phyloP scores from a whole-genome alignment of 495 filamentous ascomycete genomes.

The Wilcoxina mikolae region DNA sequence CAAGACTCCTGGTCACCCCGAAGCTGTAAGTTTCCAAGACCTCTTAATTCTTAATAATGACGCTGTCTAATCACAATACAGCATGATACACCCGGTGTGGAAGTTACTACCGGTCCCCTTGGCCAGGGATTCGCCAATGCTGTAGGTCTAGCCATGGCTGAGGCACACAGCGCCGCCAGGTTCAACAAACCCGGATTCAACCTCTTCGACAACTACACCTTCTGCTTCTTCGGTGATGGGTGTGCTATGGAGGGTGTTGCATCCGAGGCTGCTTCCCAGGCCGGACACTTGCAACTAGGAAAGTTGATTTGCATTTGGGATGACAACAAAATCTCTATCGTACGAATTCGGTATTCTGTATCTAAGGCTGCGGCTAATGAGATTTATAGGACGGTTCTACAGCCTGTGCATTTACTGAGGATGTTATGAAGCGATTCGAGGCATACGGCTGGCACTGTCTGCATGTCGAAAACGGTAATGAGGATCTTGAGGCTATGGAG shows the following conservation, averaged over 20 bases:
- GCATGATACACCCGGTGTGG: slow-evolving; percentile 88
- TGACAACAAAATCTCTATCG: slow-evolving; percentile 95
- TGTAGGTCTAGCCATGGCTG: slow-evolving; percentile 91
- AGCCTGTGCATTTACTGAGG: slow-evolving; percentile 91
- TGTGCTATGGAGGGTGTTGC: slow-evolving; percentile 98
- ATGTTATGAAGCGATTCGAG: slow-evolving; percentile 90
- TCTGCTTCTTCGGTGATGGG: slow-evolving; percentile 89
- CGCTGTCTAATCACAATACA: slow-evolving; percentile 5
- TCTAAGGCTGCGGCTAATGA: not conserved
- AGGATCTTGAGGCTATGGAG: slow-evolving; percentile 78
- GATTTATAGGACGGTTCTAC: slow-evolving; percentile 62
- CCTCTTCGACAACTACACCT: slow-evolving; percentile 92
- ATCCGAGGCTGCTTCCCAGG: slow-evolving; percentile 76
- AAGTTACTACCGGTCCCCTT: slow-evolving; percentile 94
- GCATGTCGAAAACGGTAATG: slow-evolving; percentile 77
- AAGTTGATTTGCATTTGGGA: slow-evolving; percentile 96
- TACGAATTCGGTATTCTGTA: slow-evolving; percentile 31
- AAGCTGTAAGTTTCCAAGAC: slow-evolving; percentile 37
- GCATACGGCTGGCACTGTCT: slow-evolving; percentile 92
- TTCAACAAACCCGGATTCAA: slow-evolving; percentile 98
- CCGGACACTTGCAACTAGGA: slow-evolving; percentile 91
- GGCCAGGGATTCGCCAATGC: slow-evolving; percentile 92
- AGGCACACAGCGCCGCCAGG: slow-evolving; percentile 70
- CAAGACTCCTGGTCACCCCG: slow-evolving; percentile 91
- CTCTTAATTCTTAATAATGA: not conserved